Evolutionary conservation across 106 monocot species (phyloP).

Genomic region (Dendrobium chrysotoxum): DNA sequence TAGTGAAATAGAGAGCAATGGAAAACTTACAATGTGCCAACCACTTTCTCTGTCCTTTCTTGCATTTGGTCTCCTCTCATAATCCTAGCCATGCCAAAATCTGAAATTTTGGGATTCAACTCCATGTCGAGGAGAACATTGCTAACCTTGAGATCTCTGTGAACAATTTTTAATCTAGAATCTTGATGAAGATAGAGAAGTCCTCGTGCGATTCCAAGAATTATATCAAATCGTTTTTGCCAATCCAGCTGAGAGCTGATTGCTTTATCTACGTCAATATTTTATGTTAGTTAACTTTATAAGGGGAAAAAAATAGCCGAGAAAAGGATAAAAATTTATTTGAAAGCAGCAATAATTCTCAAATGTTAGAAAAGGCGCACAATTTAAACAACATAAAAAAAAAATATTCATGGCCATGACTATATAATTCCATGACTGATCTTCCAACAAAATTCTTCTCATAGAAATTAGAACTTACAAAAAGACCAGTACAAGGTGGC

Average conservation of each 20-base stretch:
- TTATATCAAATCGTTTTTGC: conserved; percentile 10
- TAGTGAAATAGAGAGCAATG: conserved; percentile 19
- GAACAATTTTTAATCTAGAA: neutral
- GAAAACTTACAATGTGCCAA: neutral
- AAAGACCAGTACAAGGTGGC: too few species aligned
- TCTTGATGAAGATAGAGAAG: conserved; percentile 5
- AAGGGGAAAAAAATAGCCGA: too few species aligned
- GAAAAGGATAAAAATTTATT: too few species aligned
- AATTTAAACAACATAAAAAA: too few species aligned
- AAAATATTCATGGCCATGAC: too few species aligned
- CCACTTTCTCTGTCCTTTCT: conserved; percentile 2
- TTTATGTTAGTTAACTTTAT: neutral
- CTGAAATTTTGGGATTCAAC: conserved; percentile 4
- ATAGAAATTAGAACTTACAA: too few species aligned
- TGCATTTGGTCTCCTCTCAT: neutral
- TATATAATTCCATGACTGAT: too few species aligned
- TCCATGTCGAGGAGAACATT: neutral
- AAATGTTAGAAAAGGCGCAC: too few species aligned
- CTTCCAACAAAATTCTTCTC: too few species aligned
- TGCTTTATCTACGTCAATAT: conserved; percentile 12
- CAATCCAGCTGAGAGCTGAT: conserved; percentile 1
- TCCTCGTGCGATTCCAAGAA: conserved; percentile 18
- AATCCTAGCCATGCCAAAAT: conserved; percentile 1
- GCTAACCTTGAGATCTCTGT: neutral
- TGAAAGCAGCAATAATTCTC: too few species aligned